These are phyloP conservation scores for Pugionium cornutum DNA, from an alignment of 345 rosid genomes.

Conservation along the genomic window DNA sequence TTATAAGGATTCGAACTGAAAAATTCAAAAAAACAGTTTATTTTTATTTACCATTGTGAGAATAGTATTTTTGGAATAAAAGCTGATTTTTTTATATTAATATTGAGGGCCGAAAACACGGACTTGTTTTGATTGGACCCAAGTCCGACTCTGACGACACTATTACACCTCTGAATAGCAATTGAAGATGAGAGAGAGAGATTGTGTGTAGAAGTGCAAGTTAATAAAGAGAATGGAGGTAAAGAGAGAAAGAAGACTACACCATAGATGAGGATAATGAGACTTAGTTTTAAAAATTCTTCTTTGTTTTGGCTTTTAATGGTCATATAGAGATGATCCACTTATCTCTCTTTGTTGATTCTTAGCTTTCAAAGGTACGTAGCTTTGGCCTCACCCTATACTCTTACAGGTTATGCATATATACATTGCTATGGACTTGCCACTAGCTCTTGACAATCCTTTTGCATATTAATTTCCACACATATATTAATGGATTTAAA, in stretches of 20 bases:
- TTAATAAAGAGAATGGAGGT: slow-evolving; percentile 40
- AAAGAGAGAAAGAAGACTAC: slow-evolving; percentile 30
- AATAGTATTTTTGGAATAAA: no score
- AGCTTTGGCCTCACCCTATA: slow-evolving; percentile 43
- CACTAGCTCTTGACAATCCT: slow-evolving; percentile 26
- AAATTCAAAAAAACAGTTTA: no score
- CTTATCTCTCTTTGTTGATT: slow-evolving; percentile 41
- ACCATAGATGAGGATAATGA: slow-evolving; percentile 45
- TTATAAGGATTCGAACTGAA: no score
- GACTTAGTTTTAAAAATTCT: slow-evolving; percentile 42
- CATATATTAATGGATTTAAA: background rate
- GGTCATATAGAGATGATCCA: slow-evolving; percentile 37
- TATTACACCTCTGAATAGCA: slow-evolving; percentile 30
- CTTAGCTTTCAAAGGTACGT: slow-evolving; percentile 34
- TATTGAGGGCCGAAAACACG: no score
- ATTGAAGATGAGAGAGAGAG: slow-evolving; percentile 32
- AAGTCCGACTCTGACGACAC: background rate
- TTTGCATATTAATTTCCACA: slow-evolving; percentile 26
- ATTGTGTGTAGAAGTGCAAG: slow-evolving; percentile 41
- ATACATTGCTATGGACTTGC: slow-evolving; percentile 39
- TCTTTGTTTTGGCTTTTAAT: slow-evolving; percentile 38
- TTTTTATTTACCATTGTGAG: no score
- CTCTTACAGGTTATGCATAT: slow-evolving; percentile 37
- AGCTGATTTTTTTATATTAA: no score
- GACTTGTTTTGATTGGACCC: no score